Conservation (phyloP, 1,284 basidiomycete species). For the Cryptococcus depauperatus region DNA sequence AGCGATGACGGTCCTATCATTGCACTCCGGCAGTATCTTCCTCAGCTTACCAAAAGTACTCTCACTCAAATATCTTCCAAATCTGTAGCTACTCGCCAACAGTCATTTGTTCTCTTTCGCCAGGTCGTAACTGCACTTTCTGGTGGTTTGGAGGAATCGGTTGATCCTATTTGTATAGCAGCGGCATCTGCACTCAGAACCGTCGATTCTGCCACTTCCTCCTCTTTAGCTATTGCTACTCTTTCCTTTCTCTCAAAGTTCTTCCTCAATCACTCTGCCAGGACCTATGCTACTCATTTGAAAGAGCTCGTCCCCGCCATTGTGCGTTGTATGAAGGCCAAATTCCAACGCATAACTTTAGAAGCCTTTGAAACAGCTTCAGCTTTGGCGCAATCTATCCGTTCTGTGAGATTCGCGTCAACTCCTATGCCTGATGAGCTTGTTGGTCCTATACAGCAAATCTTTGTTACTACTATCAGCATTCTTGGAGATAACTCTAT, state of each 20-base stretch:
- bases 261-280: conserved; percentile 67
- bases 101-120: conserved; percentile 71
- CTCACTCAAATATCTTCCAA: conserved; percentile 79
- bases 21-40: conserved; percentile 59
- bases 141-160: conserved; percentile 69
- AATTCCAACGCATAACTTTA: conserved; percentile 50
- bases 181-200: conserved; percentile 28
- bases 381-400: conserved; percentile 46
- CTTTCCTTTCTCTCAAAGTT: conserved; percentile 77
- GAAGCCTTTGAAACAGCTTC: conserved; percentile 61
- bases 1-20: conserved; percentile 52
- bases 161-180: conserved; percentile 48
- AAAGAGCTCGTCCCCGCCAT: conserved; percentile 62
- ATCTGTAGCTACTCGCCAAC: conserved; percentile 72
- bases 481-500: conserved; percentile 72
- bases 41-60: conserved; percentile 68
- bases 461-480: conserved; percentile 66
- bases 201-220: conserved; percentile 59
- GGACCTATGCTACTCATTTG: conserved; percentile 57
- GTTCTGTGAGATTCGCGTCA: conserved; percentile 33
- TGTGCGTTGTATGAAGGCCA: conserved; percentile 57
- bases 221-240: conserved; percentile 67
- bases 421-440: conserved; percentile 32
- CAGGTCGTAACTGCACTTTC: conserved; percentile 70
- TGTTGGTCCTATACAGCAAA: conserved; percentile 52